Base-by-base conservation (phyloP, 176 grass and related monocot genomes). In the Bothriochloa decipiens region DNA sequence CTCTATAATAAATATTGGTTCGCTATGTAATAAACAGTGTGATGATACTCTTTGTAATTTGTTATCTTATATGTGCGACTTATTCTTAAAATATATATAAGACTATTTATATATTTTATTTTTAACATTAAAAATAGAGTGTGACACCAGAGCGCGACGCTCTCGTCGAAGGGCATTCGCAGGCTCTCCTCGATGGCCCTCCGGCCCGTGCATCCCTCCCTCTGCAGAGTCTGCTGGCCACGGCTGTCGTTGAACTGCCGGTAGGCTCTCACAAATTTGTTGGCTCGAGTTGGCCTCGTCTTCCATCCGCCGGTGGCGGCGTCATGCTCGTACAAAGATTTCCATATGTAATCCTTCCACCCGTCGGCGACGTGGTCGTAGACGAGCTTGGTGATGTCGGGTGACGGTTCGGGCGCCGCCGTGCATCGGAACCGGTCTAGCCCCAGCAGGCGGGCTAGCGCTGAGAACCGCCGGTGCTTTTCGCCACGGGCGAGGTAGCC, bases 171-270 rank as follows among this genome's bases (percentile, higher is more conserved):
- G 7, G 80, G 49, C 66, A 7, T n/a, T 1, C 27, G 16, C 11
- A 67, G 1, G 27, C 62, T 80, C 41, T 0, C 0, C 71, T 49
- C 43, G 3, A 70, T 4, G 29, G 17, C 16, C 4, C 0, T 12
- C 46, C 0, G 16, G 72, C 0, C 72, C 4, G 0, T 1, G 52
- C 52, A 1, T 6, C 2, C 6, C 0, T 3, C 29, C 17, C 16
- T 16, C 23, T 17, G 0, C 10, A 80, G 17, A 0, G 61, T 67
- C 16, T 41, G 12, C 62, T 15, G 26, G 26, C 62, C 62, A 3
- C 77, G 77, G 60, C 60, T 4, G 15, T 79, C 60, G 40, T 65
- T 79, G 77, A 79, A 79, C 23, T 5, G 4, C n/a, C 47, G 46
- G 33, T 81, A 70, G 13, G 7, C 14, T 4, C 0, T 5, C 4